phyloP scores from a whole-genome alignment of 345 rosid genomes.

The Salix koriyanagi region DNA sequence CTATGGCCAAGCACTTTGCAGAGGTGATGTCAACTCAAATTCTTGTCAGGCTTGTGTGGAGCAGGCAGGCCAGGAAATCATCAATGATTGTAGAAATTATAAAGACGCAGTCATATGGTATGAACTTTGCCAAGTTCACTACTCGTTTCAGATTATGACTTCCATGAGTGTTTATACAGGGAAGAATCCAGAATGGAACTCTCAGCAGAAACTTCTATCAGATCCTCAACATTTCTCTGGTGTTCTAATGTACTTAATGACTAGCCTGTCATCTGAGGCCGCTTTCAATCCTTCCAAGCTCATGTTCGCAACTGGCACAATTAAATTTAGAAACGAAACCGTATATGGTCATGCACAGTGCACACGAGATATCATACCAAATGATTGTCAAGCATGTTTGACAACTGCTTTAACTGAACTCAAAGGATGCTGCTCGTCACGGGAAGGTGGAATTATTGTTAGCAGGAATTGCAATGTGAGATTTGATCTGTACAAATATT shows the following conservation, averaged over 20 bases:
- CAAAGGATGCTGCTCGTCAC: slow-evolving; percentile 5
- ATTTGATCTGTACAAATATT: slow-evolving; percentile 28
- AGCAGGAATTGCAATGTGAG: slow-evolving; percentile 35
- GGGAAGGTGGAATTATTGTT: slow-evolving; percentile 29
- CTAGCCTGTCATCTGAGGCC: slow-evolving; percentile 13
- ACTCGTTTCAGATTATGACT: slow-evolving; percentile 20
- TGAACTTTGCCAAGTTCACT: slow-evolving; percentile 37
- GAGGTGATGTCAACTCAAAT: slow-evolving; percentile 22
- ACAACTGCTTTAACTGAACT: slow-evolving; percentile 23
- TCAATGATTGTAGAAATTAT: not conserved
- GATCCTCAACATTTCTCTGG: slow-evolving; percentile 13
- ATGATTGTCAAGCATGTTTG: slow-evolving; percentile 24
- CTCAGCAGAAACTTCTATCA: slow-evolving; percentile 4
- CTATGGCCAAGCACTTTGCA: slow-evolving; percentile 33
- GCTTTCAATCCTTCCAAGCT: slow-evolving; percentile 6
- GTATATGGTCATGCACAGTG: slow-evolving; percentile 40
- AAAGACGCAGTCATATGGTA: slow-evolving; percentile 32
- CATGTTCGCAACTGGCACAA: slow-evolving; percentile 33
- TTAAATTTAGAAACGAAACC: not conserved
- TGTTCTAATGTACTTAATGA: slow-evolving; percentile 18
- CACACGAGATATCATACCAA: slow-evolving; percentile 24
- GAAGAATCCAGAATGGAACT: slow-evolving; percentile 15
- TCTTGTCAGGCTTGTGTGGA: slow-evolving; percentile 27
- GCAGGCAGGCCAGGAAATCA: slow-evolving; percentile 21
- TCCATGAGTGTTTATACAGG: slow-evolving; percentile 20